phyloP scores from a whole-genome alignment of 2,329 filamentous ascomycete species.

The Dendryphion nanum region DNA sequence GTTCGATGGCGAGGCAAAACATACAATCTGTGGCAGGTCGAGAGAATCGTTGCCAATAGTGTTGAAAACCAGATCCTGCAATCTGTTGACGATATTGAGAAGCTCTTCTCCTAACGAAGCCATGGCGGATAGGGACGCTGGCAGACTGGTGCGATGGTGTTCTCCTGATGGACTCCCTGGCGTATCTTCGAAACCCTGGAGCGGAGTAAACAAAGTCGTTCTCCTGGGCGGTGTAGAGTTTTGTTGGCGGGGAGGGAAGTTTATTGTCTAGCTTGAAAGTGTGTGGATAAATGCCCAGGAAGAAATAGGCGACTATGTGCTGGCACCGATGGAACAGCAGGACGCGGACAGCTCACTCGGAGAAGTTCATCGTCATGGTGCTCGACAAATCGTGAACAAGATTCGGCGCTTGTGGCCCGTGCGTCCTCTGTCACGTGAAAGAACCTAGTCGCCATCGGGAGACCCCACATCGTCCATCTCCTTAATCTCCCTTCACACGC shows the following conservation, averaged over 20 bases:
- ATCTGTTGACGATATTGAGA: slow-evolving; percentile 92
- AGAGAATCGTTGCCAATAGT: slow-evolving; percentile 98
- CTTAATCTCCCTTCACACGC: slow-evolving; percentile 17
- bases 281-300: neutral
- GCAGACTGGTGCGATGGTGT: slow-evolving; percentile 15
- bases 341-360: slow-evolving; percentile 5
- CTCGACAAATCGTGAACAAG: slow-evolving; percentile 12
- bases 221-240: neutral
- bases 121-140: slow-evolving; percentile 55
- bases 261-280: neutral
- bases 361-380: slow-evolving; percentile 25
- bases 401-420: neutral
- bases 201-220: slow-evolving; percentile 9
- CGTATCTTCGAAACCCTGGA: too few species aligned
- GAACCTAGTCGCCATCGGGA: neutral
- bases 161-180: slow-evolving; percentile 20
- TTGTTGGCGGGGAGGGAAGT: neutral
- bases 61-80: slow-evolving; percentile 98
- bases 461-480: slow-evolving; percentile 8
- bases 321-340: slow-evolving; percentile 7
- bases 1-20: slow-evolving; percentile 56
- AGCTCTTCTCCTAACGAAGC: slow-evolving; percentile 94
- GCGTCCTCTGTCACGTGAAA: slow-evolving; percentile 2
- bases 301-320: slow-evolving; percentile 2
- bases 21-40: slow-evolving; percentile 96